Conservation (phyloP, 2,329 filamentous ascomycete genomes). For the Aaosphaeria arxii region DNA sequence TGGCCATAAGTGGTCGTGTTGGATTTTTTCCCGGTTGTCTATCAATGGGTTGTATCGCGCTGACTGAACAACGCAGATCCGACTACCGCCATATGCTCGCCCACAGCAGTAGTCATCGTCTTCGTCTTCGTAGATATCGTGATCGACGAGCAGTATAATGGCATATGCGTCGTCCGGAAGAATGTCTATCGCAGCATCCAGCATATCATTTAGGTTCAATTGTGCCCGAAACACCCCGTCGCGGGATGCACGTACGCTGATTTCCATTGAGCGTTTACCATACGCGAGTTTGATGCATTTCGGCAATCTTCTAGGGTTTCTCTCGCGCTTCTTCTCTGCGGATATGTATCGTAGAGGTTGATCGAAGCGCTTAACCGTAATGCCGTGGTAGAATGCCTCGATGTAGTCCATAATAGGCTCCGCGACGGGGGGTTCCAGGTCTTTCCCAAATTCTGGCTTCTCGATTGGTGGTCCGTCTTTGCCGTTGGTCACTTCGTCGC, state of each 20-base stretch:
- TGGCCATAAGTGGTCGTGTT: slow-evolving; percentile 60
- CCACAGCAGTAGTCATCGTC: slow-evolving; percentile 68
- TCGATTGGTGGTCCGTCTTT: not conserved
- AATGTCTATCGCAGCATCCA: slow-evolving; percentile 54
- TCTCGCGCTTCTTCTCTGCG: slow-evolving; percentile 40
- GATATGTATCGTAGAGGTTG: slow-evolving; percentile 44
- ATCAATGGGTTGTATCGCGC: slow-evolving; percentile 59
- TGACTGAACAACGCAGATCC: slow-evolving; percentile 60
- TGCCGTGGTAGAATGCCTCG: slow-evolving; percentile 52
- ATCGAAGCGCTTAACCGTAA: slow-evolving; percentile 48
- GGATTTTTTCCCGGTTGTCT: slow-evolving; percentile 39
- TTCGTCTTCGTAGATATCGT: slow-evolving; percentile 65
- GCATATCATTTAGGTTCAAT: slow-evolving; percentile 59
- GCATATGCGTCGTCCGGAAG: slow-evolving; percentile 60
- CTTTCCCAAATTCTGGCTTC: not conserved
- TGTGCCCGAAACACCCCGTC: slow-evolving; percentile 51
- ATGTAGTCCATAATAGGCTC: slow-evolving; percentile 44
- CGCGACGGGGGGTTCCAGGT: slow-evolving; percentile 10
- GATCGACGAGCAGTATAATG: slow-evolving; percentile 54
- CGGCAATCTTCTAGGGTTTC: slow-evolving; percentile 5
- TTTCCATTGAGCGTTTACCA: slow-evolving; percentile 41
- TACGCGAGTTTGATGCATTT: slow-evolving; percentile 48
- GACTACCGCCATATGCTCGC: slow-evolving; percentile 61
- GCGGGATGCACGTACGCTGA: slow-evolving; percentile 50
- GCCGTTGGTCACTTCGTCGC: not conserved